Percentiles rank a stretch among this genome's conserved stretches.
Evolutionary conservation across 352 stramenopile genomes (phyloP).

Genomic region (Elongisporangium prolatum): DNA sequence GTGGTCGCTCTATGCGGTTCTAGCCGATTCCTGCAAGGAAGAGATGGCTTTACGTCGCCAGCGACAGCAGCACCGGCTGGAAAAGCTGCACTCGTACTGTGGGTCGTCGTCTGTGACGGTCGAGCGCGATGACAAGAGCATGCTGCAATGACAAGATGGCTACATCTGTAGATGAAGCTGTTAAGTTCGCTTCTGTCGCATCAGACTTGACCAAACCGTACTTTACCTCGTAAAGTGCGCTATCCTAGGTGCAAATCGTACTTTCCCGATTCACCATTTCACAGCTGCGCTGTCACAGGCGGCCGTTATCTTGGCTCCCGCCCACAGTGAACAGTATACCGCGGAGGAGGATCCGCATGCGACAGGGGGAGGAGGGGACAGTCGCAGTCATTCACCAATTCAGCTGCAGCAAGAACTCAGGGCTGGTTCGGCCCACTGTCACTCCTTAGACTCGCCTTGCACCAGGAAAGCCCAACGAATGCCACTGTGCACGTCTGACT

Average conservation of each 20-base stretch:
- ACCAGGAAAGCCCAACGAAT: background rate
- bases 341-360: background rate
- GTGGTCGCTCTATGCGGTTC: constrained; percentile 16
- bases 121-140: constrained; percentile 8
- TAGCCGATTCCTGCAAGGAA: constrained; percentile 20
- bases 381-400: background rate
- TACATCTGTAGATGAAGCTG: background rate
- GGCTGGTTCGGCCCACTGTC: background rate
- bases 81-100: constrained; percentile 53
- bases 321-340: background rate
- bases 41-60: constrained; percentile 21
- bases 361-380: background rate
- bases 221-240: background rate
- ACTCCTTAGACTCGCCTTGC: background rate
- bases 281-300: background rate
- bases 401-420: background rate
- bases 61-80: constrained; percentile 22
- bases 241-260: background rate
- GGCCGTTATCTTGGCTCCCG: background rate
- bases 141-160: background rate
- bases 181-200: background rate
- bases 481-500: background rate
- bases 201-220: background rate
- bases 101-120: constrained; percentile 59
- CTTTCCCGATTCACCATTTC: background rate